These are phyloP conservation scores for Claviceps maximensis DNA, from an alignment of 2,329 filamentous ascomycete genomes.

Conservation along the genomic window DNA sequence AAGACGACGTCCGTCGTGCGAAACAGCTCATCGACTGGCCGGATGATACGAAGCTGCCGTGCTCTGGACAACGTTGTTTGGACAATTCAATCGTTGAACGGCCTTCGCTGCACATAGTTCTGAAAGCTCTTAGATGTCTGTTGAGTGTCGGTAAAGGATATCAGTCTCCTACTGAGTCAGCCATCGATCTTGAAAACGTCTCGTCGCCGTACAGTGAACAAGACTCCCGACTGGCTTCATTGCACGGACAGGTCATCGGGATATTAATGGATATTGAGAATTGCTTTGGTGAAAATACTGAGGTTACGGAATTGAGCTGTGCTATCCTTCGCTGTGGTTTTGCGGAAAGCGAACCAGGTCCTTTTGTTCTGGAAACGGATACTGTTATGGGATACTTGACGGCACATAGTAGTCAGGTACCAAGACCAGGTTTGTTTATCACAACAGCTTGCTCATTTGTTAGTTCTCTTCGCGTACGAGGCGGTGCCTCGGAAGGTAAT, in stretches of 20 bases:
- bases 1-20: constrained; percentile 34
- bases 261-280: constrained; percentile 34
- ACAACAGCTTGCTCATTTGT: constrained; percentile 60
- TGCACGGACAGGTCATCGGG: constrained; percentile 34
- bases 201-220: constrained; percentile 2
- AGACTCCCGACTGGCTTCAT: constrained; percentile 12
- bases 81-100: constrained; percentile 26
- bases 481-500: constrained; percentile 28
- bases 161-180: constrained; percentile 52
- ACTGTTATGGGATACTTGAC: constrained; percentile 55
- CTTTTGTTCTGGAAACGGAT: constrained; percentile 59
- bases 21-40: constrained; percentile 10
- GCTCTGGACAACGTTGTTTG: constrained; percentile 14
- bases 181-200: constrained; percentile 52
- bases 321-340: constrained; percentile 61
- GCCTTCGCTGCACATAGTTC: constrained; percentile 31
- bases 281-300: constrained; percentile 45
- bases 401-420: constrained; percentile 44
- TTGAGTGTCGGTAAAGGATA: constrained; percentile 58
- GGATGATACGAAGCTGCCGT: constrained; percentile 9
- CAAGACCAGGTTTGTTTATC: constrained; percentile 55
- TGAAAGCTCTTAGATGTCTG: constrained; percentile 53
- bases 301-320: constrained; percentile 61
- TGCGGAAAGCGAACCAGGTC: constrained; percentile 58
- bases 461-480: constrained; percentile 39